Base-by-base conservation (phyloP, 495 filamentous ascomycete species). In the Lophiotrema nucula region DNA sequence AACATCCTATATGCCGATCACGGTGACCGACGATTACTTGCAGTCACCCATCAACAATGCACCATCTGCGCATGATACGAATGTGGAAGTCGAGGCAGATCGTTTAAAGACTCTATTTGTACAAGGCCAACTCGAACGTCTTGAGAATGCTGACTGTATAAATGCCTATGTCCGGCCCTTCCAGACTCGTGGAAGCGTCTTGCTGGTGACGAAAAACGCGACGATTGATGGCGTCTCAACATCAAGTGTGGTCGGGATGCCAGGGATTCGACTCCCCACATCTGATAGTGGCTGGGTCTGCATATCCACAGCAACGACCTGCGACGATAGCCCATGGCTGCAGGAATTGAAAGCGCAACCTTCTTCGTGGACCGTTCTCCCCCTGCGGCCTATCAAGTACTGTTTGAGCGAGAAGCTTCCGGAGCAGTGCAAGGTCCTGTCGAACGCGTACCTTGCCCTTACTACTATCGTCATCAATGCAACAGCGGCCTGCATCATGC, bases 351-450 rank as follows among this genome's bases (percentile, higher is more conserved):
- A 15, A 35, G 8, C 31, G 15, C 8, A 15, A 35, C 8, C 8
- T 8, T 35, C 8, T 35, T 15, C 31, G 8, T 35, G 31, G 31
- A 35, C 31, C 31, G 8, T 35, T 15, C 8, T 35, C 31, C 8
- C 8, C 8, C 31, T 8, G 15, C 15, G 31, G n/a, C n/a, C 31
- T 8, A 15, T 35, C 31, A 35, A 15, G 8, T 47, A 55, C 26
- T 55, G 52, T 24, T 25, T 55, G 18, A 35, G 23, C 23, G 41
- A 44, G 25, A 3, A 25, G n/a, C 5, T 45, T 33, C 19, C 38
- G 3, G 23, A 55, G 21, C 37, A 28, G 11, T 55, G 52, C 52
- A 55, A 55, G 24, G 52, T 55, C 5, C 38, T 26, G 26, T 28
- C 27, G 4, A 45, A 26, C 27, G 15, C 38, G 3, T n/a, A 45